Conservation (phyloP, 371 early-diverging fungal genomes). For the Vairimorpha apis region DNA sequence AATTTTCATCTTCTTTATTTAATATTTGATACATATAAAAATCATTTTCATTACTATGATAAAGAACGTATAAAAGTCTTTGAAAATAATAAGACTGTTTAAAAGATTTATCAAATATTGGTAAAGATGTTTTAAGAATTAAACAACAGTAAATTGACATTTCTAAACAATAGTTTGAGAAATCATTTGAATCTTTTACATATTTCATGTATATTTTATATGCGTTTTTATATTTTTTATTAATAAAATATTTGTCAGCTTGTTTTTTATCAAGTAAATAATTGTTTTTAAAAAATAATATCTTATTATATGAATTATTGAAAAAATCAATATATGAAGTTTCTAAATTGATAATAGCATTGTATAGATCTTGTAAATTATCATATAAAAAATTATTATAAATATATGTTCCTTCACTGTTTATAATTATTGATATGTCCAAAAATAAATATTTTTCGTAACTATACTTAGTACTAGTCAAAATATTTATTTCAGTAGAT, state of each 20-base stretch:
- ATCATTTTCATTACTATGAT: too few species aligned
- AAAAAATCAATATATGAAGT: neutral
- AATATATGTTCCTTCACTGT: too few species aligned
- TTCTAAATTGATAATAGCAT: neutral
- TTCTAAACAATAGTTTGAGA: constrained; percentile 34
- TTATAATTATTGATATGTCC: neutral
- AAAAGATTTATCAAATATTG: too few species aligned
- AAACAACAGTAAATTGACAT: constrained; percentile 34
- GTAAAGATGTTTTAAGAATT: too few species aligned
- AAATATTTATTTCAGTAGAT: neutral
- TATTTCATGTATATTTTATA: constrained; percentile 31
- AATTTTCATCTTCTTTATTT: too few species aligned
- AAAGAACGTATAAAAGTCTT: too few species aligned
- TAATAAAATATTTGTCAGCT: constrained; percentile 31
- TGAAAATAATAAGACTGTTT: too few species aligned
- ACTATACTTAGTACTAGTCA: neutral
- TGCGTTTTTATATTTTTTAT: constrained; percentile 29
- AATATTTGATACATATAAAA: too few species aligned
- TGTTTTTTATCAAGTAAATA: constrained; percentile 12
- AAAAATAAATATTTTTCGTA: constrained; percentile 8
- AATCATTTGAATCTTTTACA: constrained; percentile 1
- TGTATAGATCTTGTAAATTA: neutral
- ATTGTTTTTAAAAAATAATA: constrained; percentile 4
- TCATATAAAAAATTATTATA: neutral
- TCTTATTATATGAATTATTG: neutral